A percentile compares a stretch with the other conserved stretches of the same genome.
Conservation (phyloP, 495 filamentous ascomycete genomes). For the Penicillium arizonense region DNA sequence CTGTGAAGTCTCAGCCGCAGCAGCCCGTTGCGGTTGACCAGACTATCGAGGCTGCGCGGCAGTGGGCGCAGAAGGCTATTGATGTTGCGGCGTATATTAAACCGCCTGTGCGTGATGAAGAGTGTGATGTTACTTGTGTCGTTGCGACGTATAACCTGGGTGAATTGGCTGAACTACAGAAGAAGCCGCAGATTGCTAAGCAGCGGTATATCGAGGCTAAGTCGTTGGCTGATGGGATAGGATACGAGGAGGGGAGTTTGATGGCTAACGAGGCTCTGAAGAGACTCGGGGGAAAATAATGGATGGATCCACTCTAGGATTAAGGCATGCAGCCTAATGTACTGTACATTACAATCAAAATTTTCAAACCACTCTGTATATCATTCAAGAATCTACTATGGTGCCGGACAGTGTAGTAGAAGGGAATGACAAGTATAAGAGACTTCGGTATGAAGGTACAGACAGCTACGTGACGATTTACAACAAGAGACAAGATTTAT, state of each 20-base stretch:
- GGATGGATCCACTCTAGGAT: background rate
- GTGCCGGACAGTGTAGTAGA: background rate
- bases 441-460: background rate
- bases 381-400: background rate
- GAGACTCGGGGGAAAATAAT: constrained; percentile 40
- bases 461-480: background rate
- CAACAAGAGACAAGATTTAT: constrained; percentile 2
- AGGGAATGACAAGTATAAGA: background rate
- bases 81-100: constrained; percentile 54
- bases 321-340: constrained; percentile 7
- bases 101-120: constrained; percentile 62
- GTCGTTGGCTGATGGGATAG: constrained; percentile 58
- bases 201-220: constrained; percentile 57
- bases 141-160: constrained; percentile 84
- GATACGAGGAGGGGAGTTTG: constrained; percentile 60
- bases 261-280: constrained; percentile 51
- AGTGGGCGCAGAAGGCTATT: constrained; percentile 77
- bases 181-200: constrained; percentile 60
- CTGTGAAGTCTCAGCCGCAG: constrained; percentile 44
- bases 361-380: constrained; percentile 8
- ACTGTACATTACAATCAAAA: constrained; percentile 24
- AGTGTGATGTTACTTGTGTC: constrained; percentile 85
- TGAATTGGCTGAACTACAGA: constrained; percentile 71
- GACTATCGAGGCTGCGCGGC: constrained; percentile 58
- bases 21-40: constrained; percentile 41